These are phyloP conservation scores for Chaetothyriales sp. DNA, from an alignment of 2,329 filamentous ascomycete species.

Conservation along the genomic window DNA sequence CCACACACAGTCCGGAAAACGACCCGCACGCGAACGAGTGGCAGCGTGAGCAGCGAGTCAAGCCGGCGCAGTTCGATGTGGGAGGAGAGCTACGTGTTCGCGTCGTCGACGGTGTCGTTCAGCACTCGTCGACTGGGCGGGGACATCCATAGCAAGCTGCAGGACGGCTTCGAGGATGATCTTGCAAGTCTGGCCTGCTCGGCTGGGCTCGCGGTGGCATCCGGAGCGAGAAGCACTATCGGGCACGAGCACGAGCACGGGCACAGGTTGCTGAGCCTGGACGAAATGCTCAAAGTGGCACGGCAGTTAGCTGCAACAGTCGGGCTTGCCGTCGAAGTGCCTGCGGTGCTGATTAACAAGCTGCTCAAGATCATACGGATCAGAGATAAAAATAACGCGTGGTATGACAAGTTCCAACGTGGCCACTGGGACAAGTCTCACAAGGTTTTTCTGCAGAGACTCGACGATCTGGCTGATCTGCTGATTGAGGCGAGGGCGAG, in stretches of 20 bases:
- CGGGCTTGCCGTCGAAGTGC: neutral
- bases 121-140: neutral
- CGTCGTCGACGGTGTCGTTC: neutral
- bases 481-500: neutral
- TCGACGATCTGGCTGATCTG: neutral
- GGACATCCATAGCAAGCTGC: neutral
- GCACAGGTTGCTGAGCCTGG: neutral
- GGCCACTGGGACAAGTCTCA: neutral
- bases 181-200: neutral
- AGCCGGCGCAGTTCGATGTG: neutral
- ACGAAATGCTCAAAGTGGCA: neutral
- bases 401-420: neutral
- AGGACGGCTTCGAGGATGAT: neutral
- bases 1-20: neutral
- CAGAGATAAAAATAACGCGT: neutral
- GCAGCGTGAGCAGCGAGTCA: neutral
- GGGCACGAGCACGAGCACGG: too few species aligned
- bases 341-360: neutral
- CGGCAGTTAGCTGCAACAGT: neutral
- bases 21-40: neutral
- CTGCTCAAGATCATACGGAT: neutral
- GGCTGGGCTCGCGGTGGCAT: neutral
- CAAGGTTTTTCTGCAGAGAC: neutral
- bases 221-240: too few species aligned
- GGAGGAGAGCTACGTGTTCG: neutral